phyloP scores from a whole-genome alignment of 108 stramenopile genomes.

The Schizochytrium sp. region DNA sequence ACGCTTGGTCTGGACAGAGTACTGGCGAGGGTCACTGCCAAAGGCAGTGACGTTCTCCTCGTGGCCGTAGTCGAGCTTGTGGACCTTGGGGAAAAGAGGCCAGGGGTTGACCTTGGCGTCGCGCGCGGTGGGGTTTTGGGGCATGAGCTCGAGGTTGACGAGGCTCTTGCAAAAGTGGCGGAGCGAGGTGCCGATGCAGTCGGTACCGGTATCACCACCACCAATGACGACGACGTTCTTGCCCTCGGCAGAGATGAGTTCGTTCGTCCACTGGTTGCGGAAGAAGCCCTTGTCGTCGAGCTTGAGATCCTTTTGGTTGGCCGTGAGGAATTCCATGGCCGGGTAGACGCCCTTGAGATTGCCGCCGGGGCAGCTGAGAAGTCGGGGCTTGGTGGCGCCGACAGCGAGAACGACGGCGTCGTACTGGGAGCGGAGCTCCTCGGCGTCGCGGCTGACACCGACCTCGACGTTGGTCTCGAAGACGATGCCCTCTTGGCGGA shows the following conservation, averaged over 20 bases:
- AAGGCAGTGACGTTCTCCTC: slow-evolving; percentile 84
- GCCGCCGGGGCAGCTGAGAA: slow-evolving; percentile 81
- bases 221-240: slow-evolving; percentile 96
- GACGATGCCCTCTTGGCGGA: slow-evolving; percentile 88
- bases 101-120: slow-evolving; percentile 79
- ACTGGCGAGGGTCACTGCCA: slow-evolving; percentile 87
- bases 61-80: slow-evolving; percentile 91
- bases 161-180: slow-evolving; percentile 89
- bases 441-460: slow-evolving; percentile 80
- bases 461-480: slow-evolving; percentile 85
- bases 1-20: slow-evolving; percentile 90
- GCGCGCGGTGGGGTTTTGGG: slow-evolving; percentile 76
- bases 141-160: slow-evolving; percentile 93
- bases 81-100: slow-evolving; percentile 96
- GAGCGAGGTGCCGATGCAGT: slow-evolving; percentile 96
- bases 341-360: slow-evolving; percentile 82
- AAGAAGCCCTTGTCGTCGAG: slow-evolving; percentile 84
- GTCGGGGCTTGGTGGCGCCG: slow-evolving; percentile 85
- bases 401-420: slow-evolving; percentile 78
- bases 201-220: slow-evolving; percentile 93
- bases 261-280: slow-evolving; percentile 79
- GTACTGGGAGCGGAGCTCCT: slow-evolving; percentile 69
- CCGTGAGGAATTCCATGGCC: slow-evolving; percentile 89
- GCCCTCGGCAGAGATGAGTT: slow-evolving; percentile 87
- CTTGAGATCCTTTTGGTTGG: slow-evolving; percentile 87